These are phyloP conservation scores for Agaricus subrufescens DNA, from an alignment of 768 basidiomycete genomes.

Conservation along the genomic window DNA sequence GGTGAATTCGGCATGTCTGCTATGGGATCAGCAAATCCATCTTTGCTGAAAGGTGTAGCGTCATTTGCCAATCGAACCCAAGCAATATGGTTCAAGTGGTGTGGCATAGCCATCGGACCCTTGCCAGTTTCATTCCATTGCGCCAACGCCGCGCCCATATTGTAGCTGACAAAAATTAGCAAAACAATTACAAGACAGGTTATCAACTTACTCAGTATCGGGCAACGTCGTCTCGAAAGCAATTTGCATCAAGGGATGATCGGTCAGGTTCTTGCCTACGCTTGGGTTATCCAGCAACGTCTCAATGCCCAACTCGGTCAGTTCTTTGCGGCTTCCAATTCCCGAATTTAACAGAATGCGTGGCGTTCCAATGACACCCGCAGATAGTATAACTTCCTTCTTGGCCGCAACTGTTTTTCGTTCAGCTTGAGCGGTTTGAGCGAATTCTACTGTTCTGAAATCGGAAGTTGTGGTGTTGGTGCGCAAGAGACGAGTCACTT, in stretches of 20 bases:
- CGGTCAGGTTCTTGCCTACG: conserved; percentile 16
- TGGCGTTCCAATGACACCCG: conserved; percentile 17
- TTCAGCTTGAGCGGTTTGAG: no score
- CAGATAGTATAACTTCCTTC: background rate
- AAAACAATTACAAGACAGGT: no score
- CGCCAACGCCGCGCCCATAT: background rate
- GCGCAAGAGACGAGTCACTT: no score
- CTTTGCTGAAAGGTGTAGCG: conserved; percentile 6
- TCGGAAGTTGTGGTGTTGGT: background rate
- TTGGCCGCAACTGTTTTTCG: no score
- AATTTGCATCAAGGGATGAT: conserved; percentile 14
- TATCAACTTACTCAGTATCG: background rate
- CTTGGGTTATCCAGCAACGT: conserved; percentile 14
- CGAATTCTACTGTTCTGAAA: background rate
- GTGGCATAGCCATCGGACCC: background rate
- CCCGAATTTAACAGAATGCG: conserved; percentile 21
- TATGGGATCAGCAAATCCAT: background rate
- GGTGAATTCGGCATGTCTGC: background rate
- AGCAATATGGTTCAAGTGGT: background rate
- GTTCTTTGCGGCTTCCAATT: conserved; percentile 13
- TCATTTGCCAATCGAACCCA: background rate
- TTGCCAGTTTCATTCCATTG: conserved; percentile 1
- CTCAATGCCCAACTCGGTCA: conserved; percentile 11
- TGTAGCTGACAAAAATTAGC: background rate
- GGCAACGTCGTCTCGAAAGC: conserved; percentile 6